Percentiles rank a stretch among this genome's conserved stretches.
Evolutionary conservation across 1,284 basidiomycete genomes (phyloP).

Genomic region (Ustilago curta): DNA sequence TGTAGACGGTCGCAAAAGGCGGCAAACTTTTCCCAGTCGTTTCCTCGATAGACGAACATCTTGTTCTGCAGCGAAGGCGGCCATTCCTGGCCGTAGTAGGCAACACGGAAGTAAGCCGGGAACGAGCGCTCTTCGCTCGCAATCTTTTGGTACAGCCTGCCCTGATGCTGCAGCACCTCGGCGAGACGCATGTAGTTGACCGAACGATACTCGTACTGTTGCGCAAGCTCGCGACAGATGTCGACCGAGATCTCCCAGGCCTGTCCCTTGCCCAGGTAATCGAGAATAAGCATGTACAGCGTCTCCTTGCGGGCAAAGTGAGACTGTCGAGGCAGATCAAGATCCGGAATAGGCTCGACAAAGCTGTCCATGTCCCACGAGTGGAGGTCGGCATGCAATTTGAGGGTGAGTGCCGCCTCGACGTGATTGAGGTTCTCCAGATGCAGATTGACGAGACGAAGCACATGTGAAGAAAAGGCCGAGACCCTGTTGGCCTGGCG

Average conservation of each 20-base stretch:
- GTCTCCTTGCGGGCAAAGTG: conserved; percentile 91
- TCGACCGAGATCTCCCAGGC: conserved; percentile 95
- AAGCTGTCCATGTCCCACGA: conserved; percentile 83
- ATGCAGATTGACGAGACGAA: conserved; percentile 72
- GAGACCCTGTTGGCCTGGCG: conserved; percentile 62
- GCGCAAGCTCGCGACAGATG: conserved; percentile 81
- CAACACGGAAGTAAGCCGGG: conserved; percentile 83
- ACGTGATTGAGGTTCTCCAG: conserved; percentile 87
- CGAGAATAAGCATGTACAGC: conserved; percentile 69
- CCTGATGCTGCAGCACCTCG: conserved; percentile 64
- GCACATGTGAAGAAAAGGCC: conserved; percentile 63
- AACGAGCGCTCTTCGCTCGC: conserved; percentile 58
- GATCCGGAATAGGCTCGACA: conserved; percentile 73
- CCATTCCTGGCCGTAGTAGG: conserved; percentile 87
- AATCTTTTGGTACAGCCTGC: conserved; percentile 62
- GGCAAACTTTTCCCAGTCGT: conserved; percentile 85
- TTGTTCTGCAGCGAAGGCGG: conserved; percentile 84
- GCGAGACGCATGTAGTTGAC: conserved; percentile 72
- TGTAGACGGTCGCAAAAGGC: conserved; percentile 89
- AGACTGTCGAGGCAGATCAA: conserved; percentile 89
- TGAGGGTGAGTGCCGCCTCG: conserved; percentile 88
- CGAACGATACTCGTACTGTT: conserved; percentile 62
- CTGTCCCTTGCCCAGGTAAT: conserved; percentile 80
- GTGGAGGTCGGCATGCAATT: conserved; percentile 89
- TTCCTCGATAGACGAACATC: conserved; percentile 87